Percentiles rank a stretch among this genome's conserved stretches.
These are phyloP conservation scores for Aplosporella prunicola DNA, from an alignment of 2,329 filamentous ascomycete genomes.

Conservation along the genomic window DNA sequence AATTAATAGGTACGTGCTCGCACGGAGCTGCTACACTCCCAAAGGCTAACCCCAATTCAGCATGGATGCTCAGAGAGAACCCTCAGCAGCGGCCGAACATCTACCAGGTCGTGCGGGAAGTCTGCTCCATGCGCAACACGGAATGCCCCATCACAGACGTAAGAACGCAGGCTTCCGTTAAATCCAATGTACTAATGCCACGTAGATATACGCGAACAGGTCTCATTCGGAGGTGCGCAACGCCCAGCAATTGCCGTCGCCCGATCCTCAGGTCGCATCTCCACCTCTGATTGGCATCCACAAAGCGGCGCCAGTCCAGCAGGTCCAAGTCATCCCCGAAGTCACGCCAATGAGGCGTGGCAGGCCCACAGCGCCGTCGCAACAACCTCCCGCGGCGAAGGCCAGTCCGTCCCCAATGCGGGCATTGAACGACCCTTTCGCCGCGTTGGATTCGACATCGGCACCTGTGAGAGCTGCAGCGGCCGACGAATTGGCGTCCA, in stretches of 20 bases:
- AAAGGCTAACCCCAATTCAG: slow-evolving; percentile 36
- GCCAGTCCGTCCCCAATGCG: slow-evolving; percentile 60
- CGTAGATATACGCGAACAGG: slow-evolving; percentile 41
- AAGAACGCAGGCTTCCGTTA: slow-evolving; percentile 27
- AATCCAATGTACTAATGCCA: slow-evolving; percentile 17
- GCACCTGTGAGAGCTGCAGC: slow-evolving; percentile 39
- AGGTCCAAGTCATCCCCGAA: slow-evolving; percentile 69
- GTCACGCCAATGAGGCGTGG: slow-evolving; percentile 92
- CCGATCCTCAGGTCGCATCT: slow-evolving; percentile 43
- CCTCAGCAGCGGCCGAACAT: slow-evolving; percentile 78
- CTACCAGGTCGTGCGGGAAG: slow-evolving; percentile 81
- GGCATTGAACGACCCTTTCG: slow-evolving; percentile 73
- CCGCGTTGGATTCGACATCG: slow-evolving; percentile 67
- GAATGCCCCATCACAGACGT: slow-evolving; percentile 85
- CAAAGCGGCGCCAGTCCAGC: slow-evolving; percentile 64
- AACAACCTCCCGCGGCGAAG: slow-evolving; percentile 37
- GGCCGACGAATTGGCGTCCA: slow-evolving; percentile 70
- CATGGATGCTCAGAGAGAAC: slow-evolving; percentile 81
- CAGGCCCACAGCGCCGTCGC: slow-evolving; percentile 50
- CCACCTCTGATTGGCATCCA: slow-evolving; percentile 64
- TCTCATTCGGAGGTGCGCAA: slow-evolving; percentile 56
- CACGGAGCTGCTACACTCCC: not conserved
- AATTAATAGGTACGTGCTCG: slow-evolving; percentile 63
- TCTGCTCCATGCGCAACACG: slow-evolving; percentile 79
- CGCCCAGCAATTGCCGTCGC: slow-evolving; percentile 50